Evolutionary conservation across 352 stramenopile species (phyloP), one percentile per base, ranked within the genome.

Genomic region (Pythium apleroticum): DNA sequence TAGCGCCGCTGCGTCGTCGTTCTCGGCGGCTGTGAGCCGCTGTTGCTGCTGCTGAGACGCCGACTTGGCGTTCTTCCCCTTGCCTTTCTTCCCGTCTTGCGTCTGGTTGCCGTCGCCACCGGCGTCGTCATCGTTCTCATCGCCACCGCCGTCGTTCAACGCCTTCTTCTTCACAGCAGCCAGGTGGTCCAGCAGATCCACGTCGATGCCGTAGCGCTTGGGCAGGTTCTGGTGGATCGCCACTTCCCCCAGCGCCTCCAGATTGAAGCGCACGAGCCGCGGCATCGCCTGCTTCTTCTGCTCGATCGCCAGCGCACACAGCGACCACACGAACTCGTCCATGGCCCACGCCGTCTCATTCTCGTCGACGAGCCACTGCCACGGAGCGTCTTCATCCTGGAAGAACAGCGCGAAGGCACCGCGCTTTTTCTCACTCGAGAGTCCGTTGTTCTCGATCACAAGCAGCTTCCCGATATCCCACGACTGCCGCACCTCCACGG

Each of bases 301-400:
- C 53, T 89, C 76, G 19, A 86, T 60, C 11, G 61, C 61, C 8
- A 90, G 65, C 22, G 81, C 81, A 28, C 77, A 86, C n/a, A 92
- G 25, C 24, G 71, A 86, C 84, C 84, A 92, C 0, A 90, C 68
- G 53, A 92, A 92, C 63, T 92, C 84, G 30, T 85, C 72, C 81
- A 92, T 88, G 31, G 81, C 79, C 19, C 65, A 77, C 24, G 68
- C 62, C 39, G 57, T 71, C 56, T 88, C 80, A 12, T 33, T 72
- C 4, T 84, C 71, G n/a, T 87, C 80, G 33, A 90, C 70, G 19
- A 90, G 64, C 82, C 82, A 85, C 35, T 85, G 81, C 73, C 73
- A 85, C 15, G 78, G 72, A 35, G 69, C 30, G 20, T 79, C 55
- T 22, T 82, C 80, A 9, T 74, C 72, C 22, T 69, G 73, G 49